Base-by-base conservation (phyloP, 768 basidiomycete genomes). In the Krasilnikovozyma curviuscula region DNA sequence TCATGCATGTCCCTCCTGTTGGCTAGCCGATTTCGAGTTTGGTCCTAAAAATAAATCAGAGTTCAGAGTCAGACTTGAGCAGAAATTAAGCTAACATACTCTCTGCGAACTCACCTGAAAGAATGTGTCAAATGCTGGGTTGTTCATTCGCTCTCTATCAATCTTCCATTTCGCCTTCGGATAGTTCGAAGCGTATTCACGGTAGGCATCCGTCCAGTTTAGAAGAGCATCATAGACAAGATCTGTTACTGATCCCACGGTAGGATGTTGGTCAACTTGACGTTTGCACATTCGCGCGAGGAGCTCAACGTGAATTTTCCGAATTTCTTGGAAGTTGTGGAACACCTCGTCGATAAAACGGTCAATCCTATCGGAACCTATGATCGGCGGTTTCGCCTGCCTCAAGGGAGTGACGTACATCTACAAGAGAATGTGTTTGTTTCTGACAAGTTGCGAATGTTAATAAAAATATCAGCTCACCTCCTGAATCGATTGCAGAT, bases 1-100 rank as follows among this genome's bases (percentile, higher is more conserved):
- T 72, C 79, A 61, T 89, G 86, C 75, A 98, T 81, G 60, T 88
- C 86, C 18, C 84, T 70, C 42, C 79, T 76, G 57, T 81, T 77
- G 1, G 85, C 75, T 49, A 81, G 79, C 0, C 78, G 37, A 13
- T 44, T 33, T 8, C 49, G 49, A 8, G 42, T 50, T 10, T 37
- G 38, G 42, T 27, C 28, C 49, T 50, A 37, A 6, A 33, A 16
- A n/a, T 18, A 9, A 3, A 42, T 3, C 18, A n/a, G 5, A 7
- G 21, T 3, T 24, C 4, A 14, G 42, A 31, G 10, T 25, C 13
- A 10, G 7, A 6, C 7, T 27, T 10, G 6, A n/a, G 28, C 10
- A 32, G 1, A 37, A 24, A 12, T 21, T 30, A 14, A 32, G 23
- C 38, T 30, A 16, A n/a, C 28, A 27, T 43, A 34, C 27, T 7